phyloP scores from a whole-genome alignment of 306 rosid species.

The Acacia confusa region DNA sequence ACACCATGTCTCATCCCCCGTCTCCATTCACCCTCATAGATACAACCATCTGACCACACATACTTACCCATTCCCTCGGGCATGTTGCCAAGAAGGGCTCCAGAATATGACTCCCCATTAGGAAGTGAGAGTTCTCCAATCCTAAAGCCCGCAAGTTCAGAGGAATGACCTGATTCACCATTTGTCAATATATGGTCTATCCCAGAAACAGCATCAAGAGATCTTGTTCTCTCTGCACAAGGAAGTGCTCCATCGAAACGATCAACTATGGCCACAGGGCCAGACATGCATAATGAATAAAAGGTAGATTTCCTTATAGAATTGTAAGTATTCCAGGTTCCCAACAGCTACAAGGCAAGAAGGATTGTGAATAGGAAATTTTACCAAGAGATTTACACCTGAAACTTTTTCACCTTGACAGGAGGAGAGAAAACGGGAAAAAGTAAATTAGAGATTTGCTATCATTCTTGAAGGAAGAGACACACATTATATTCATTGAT shows the following conservation, averaged over 20 bases:
- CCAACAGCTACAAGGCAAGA: conserved; percentile 48
- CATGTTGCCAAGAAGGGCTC: conserved; percentile 73
- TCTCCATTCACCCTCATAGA: conserved; percentile 96
- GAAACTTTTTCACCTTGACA: conserved; percentile 43
- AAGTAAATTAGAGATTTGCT: conserved; percentile 25
- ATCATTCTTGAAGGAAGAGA: conserved; percentile 24
- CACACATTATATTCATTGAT: conserved; percentile 19
- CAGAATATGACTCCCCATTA: conserved; percentile 75
- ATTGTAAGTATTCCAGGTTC: conserved; percentile 38
- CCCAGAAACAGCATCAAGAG: conserved; percentile 59
- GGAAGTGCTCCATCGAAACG: conserved; percentile 55
- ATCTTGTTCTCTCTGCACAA: conserved; percentile 74
- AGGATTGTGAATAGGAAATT: conserved; percentile 36
- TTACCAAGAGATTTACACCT: conserved; percentile 36
- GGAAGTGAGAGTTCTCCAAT: conserved; percentile 66
- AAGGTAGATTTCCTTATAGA: conserved; percentile 48
- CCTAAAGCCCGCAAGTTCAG: conserved; percentile 72
- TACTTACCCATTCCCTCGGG: conserved; percentile 88
- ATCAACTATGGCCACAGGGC: conserved; percentile 77
- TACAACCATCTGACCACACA: conserved; percentile 88
- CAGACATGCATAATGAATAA: conserved; percentile 94
- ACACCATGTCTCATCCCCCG: conserved; percentile 88
- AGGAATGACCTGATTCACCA: conserved; percentile 50
- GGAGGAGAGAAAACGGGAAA: conserved; percentile 24
- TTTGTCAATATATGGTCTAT: conserved; percentile 45